Evolutionary conservation across 768 basidiomycete genomes (phyloP), one percentile per base, ranked within the genome.

Genomic region (Agrocybe praecox): DNA sequence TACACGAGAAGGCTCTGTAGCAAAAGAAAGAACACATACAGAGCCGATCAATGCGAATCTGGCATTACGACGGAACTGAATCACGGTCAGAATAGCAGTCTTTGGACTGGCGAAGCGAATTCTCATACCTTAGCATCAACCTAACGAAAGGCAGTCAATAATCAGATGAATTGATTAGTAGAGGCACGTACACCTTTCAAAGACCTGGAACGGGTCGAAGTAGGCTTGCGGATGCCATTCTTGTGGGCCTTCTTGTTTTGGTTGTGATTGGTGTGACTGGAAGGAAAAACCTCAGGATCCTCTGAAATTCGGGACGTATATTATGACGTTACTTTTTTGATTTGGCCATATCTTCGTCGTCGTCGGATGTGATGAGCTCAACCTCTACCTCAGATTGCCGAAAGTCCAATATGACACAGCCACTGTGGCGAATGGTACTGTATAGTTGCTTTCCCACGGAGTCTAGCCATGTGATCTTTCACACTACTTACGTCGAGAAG

Each of bases 201-300:
- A 34, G 92, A 95, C 64, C 88, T 83, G 65, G 90, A 84, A 67
- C 87, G 83, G 71, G 84, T 80, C 56, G 84, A 80, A 73, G 80
- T 76, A 52, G 93, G 89, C 73, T 82, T 85, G 80, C 90, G 94
- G 81, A 98, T 96, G 69, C 96, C 96, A 82, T 98, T 98, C 63
- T 91, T 86, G 82, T 98, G 96, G 63, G 96, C 94, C 86, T 97
- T 98, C 76, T 86, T 87, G 82, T 67, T 93, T 80, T 97, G 94
- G 83, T 96, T 97, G 84, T 96, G 95, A 76, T 92, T 93, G 69
- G 90, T 93, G 74, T 94, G 89, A 68, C 90, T 94, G 60, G 26
- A 54, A 52, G 52, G 52, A 52, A 57, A 22, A 65, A 58, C 53
- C 36, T 48, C 49, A 22, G 17, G 44, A 33, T 9, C 18, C 40